Percentiles rank a stretch among this genome's conserved stretches.
phyloP scores from a whole-genome alignment of 768 basidiomycete genomes.

The Pluteus cervinus region DNA sequence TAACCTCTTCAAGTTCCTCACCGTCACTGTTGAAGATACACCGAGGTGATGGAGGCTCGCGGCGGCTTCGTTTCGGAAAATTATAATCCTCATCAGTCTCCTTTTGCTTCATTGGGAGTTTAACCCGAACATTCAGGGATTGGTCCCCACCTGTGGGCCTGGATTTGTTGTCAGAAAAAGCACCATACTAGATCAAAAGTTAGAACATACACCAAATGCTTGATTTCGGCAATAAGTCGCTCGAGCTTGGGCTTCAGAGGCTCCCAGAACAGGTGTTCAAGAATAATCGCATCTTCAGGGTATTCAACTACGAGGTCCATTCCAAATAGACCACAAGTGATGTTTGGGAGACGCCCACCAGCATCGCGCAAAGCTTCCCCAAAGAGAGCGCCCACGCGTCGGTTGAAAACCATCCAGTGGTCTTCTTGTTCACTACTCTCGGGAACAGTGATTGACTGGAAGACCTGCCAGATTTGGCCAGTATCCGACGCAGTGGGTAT shows the following conservation, averaged over 20 bases:
- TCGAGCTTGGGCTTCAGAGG: constrained; percentile 8
- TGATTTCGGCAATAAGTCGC: constrained; percentile 6
- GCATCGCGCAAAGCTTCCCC: constrained; percentile 8
- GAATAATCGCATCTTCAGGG: background rate
- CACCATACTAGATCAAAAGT: background rate
- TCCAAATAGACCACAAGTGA: too few relatives aligned
- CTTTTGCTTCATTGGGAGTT: background rate
- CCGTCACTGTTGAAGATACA: constrained; percentile 6
- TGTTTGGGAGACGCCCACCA: constrained; percentile 1
- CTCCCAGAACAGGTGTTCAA: constrained; percentile 7
- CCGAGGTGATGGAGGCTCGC: background rate
- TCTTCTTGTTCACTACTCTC: constrained; percentile 2
- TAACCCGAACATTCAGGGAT: too few relatives aligned
- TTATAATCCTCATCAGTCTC: constrained; percentile 1
- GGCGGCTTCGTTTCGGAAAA: background rate
- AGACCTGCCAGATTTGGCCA: constrained; percentile 8
- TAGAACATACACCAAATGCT: constrained; percentile 4
- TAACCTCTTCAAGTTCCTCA: constrained; percentile 4
- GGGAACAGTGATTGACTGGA: constrained; percentile 8
- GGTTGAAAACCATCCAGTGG: constrained; percentile 9
- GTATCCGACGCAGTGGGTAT: constrained; percentile 6
- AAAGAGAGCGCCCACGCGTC: constrained; percentile 10
- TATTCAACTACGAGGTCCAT: too few relatives aligned
- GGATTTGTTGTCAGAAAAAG: too few relatives aligned
- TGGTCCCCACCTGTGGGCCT: too few relatives aligned